Base-by-base conservation (phyloP, 2,329 filamentous ascomycete genomes). In the Pseudogymnoascus sp. region DNA sequence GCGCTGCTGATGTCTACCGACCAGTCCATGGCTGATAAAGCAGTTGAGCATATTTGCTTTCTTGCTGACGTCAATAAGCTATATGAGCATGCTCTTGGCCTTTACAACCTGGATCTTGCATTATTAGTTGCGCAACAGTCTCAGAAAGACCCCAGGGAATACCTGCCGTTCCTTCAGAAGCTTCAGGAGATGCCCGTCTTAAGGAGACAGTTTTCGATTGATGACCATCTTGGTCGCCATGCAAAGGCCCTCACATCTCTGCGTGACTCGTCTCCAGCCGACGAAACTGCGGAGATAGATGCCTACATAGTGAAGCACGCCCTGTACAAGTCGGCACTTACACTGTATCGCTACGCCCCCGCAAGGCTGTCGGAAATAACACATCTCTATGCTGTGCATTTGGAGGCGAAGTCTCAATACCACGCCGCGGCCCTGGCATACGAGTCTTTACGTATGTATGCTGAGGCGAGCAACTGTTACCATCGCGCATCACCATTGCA, bases 11-110 rank as follows among this genome's bases (percentile, higher is more conserved):
- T 86, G 78, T 64, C 82, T 61, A 82, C 87, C 66, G 84, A 88
- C 58, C 78, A 85, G 41, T 82, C 86, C 59, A 80, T 92, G 66
- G 90, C 91, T 0, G 93, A 97, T 67, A 88, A 87, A 72, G 93
- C 93, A 0, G 88, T 97, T 20, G 92, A 97, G 71, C 94, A 99
- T 70, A 97, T 99, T 63, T 97, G 92, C 79, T 99, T 99, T 79
- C 81, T 99, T 41, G 90, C 92, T 0, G 94, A 99, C 73, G 88
- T 95, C 50, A 95, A 97, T 72, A 86, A 86, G 38, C 83, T 99
- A 0, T 99, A 96, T 69, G 90, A 97, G 64, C 87, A 92, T 63
- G 90, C 94, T 0, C 79, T 99, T 1, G 92, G 92, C 1, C 79
- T 97, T 2, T 99, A 99, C 72, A 87, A 97, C 69, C 83, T 99